Evolutionary conservation across 1,284 basidiomycete species (phyloP).

Genomic region (Ceratobasidium sp.): DNA sequence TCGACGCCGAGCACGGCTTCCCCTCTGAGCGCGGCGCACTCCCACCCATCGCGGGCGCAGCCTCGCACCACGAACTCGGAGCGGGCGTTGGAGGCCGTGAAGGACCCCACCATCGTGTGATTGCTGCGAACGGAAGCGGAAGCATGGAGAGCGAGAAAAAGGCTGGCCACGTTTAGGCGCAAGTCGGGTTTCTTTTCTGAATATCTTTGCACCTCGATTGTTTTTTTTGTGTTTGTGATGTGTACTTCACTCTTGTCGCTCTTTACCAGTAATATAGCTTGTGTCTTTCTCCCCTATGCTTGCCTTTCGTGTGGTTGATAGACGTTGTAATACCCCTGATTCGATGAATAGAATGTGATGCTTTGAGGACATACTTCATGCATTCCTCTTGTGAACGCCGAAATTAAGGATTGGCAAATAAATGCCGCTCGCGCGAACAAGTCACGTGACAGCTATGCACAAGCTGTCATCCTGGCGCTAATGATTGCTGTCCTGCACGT

Average conservation of each 20-base stretch:
- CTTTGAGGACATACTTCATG: background rate
- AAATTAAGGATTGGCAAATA: background rate
- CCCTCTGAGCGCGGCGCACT: constrained; percentile 34
- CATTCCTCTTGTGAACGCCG: background rate
- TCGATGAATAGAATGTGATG: background rate
- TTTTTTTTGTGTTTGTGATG: constrained; percentile 1
- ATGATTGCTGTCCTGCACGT: too few species aligned
- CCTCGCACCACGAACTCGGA: constrained; percentile 33
- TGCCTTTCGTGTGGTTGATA: background rate
- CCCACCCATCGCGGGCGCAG: constrained; percentile 4
- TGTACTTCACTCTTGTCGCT: background rate
- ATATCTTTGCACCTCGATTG: background rate
- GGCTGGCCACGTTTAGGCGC: background rate
- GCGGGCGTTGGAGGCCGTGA: constrained; percentile 34
- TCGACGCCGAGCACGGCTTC: constrained; percentile 65
- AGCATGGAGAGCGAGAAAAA: constrained; percentile 21
- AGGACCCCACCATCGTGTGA: constrained; percentile 19
- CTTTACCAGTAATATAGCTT: constrained; percentile 23
- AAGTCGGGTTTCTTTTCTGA: background rate
- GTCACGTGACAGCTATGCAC: too few species aligned
- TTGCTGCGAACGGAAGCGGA: background rate
- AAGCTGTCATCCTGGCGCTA: too few species aligned
- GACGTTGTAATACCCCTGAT: background rate
- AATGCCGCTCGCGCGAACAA: too few species aligned
- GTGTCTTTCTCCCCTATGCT: background rate